Base-by-base conservation (phyloP, 305 asterid species). In the Coffea humblotiana region DNA sequence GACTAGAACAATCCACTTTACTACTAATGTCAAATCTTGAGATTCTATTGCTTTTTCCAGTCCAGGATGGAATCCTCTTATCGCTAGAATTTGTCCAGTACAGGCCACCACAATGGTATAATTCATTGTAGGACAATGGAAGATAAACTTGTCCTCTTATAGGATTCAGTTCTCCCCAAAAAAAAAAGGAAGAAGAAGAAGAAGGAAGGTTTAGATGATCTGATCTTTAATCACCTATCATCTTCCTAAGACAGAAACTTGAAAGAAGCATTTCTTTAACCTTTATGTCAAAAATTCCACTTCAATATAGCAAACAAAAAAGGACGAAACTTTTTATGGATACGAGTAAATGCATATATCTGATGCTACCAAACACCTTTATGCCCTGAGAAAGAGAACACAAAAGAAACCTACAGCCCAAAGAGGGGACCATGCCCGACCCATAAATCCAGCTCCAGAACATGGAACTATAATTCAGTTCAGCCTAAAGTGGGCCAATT, bases 401-500 rank as follows among this genome's bases (percentile, higher is more conserved):
- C 40, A 71, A 32, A 71, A n/a, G 75, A 21, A 71, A 71, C 75
- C 37, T 70, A 40, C 74, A 70, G 47, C 29, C 29, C 29, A 70
- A 23, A 43, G 74, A n/a, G 12, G 58, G 75, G 58, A 71, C 75
- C 58, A 18, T 45, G 58, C 11, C 51, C 48, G 75, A 19, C 13
- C 58, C 35, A 11, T 21, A 71, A 45, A 23, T 8, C 58, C 75
- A 71, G 75, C 75, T 47, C 40, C 75, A 72, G 61, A 72, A 72
- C 75, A 72, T 12, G 61, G n/a, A 25, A 72, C 11, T 12, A 72
- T 48, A 19, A 48, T 72, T n/a, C n/a, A 71, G 11, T 48, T 72
- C 76, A 48, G 61, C 76, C 32, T 14, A 48, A n/a, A 72, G 58
- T 47, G 75, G 60, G 75, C 58, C 75, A 43, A 21, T 71, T 23